Evolutionary conservation across 1,139 yeast genomes (phyloP).

Genomic region (Arxiozyma heterogenica): DNA sequence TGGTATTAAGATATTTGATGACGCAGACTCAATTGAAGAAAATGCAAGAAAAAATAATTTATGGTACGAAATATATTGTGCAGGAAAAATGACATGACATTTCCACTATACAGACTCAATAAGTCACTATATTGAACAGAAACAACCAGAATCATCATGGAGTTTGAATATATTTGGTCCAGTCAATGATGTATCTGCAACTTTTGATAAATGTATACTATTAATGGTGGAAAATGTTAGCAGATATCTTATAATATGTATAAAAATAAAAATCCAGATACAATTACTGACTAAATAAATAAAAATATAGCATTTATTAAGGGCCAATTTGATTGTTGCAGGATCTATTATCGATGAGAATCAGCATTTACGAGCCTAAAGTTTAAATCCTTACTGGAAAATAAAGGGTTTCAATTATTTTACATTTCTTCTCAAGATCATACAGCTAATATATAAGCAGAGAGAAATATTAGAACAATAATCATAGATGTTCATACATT

Average conservation of each 20-base stretch:
- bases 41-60: neutral
- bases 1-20: neutral
- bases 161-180: constrained; percentile 4
- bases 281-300: neutral
- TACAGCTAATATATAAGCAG: constrained; percentile 6
- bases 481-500: constrained; percentile 1
- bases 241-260: neutral
- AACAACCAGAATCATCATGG: constrained; percentile 4
- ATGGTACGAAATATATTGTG: constrained; percentile 2
- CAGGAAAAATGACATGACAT: constrained; percentile 1
- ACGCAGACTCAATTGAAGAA: neutral
- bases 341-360: constrained; percentile 1
- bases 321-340: neutral
- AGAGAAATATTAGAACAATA: constrained; percentile 1
- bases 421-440: constrained; percentile 4
- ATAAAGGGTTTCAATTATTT: neutral
- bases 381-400: neutral
- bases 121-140: neutral
- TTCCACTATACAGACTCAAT: constrained; percentile 4
- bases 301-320: neutral
- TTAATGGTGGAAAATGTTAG: constrained; percentile 4
- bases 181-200: neutral
- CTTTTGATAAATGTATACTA: neutral
- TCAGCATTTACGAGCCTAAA: neutral
- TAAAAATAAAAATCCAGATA: neutral